Percentiles rank a stretch among this genome's conserved stretches.
Evolutionary conservation across 2,329 filamentous ascomycete species (phyloP).

Genomic region (Talaromyces verruculosus): DNA sequence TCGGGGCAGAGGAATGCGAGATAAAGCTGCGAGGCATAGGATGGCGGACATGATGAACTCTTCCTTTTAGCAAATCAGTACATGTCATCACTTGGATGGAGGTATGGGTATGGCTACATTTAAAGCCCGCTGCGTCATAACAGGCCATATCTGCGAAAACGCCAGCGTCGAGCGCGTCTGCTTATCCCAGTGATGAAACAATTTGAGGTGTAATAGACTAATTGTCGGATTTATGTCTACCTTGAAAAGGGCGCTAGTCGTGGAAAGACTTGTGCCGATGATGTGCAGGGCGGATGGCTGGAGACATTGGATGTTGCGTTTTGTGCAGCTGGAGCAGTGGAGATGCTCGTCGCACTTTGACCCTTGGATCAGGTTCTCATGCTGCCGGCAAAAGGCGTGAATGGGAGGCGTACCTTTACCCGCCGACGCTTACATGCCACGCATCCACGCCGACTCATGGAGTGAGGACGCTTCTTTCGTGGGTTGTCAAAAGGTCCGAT

Average conservation of each 20-base stretch:
- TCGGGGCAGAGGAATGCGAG: slow-evolving; percentile 1
- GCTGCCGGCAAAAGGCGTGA: too few relatives aligned
- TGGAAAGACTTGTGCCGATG: not conserved
- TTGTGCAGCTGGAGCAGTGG: slow-evolving; percentile 7
- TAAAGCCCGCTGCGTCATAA: slow-evolving; percentile 7
- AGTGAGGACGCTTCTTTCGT: slow-evolving; percentile 6
- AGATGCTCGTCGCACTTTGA: slow-evolving; percentile 1
- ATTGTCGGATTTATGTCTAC: not conserved
- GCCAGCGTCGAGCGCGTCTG: slow-evolving; percentile 1
- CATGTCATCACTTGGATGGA: not conserved
- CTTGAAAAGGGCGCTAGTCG: not conserved
- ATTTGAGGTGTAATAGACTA: slow-evolving; percentile 4
- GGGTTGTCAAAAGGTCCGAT: not conserved
- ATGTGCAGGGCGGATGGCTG: not conserved
- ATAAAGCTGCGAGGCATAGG: slow-evolving; percentile 2
- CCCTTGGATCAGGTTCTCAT: too few relatives aligned
- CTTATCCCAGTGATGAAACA: slow-evolving; percentile 14
- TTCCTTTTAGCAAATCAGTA: not conserved
- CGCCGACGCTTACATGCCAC: slow-evolving; percentile 6
- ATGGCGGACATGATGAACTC: slow-evolving; percentile 15
- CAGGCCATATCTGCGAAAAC: slow-evolving; percentile 5
- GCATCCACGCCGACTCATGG: slow-evolving; percentile 5
- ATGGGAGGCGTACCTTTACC: not conserved
- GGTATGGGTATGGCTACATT: not conserved
- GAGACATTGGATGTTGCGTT: slow-evolving; percentile 7